phyloP scores from a whole-genome alignment of 768 basidiomycete genomes.

The Termitomyces sp. region DNA sequence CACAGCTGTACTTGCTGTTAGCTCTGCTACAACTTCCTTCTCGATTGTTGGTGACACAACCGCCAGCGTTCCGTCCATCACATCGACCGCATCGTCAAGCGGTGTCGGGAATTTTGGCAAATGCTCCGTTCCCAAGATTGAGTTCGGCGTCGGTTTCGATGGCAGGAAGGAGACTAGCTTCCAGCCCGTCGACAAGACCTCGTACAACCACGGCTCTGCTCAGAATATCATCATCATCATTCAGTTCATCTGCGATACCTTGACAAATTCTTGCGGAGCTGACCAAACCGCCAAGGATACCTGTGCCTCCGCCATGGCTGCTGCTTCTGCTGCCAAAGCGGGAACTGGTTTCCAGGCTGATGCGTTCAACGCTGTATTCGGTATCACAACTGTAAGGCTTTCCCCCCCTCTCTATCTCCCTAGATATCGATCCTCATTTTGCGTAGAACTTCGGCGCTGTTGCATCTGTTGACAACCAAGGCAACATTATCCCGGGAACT shows the following conservation, averaged over 20 bases:
- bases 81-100: slow-evolving; percentile 22
- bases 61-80: neutral
- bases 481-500: slow-evolving; percentile 28
- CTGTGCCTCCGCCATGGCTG: slow-evolving; percentile 39
- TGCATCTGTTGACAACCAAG: slow-evolving; percentile 37
- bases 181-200: slow-evolving; percentile 43
- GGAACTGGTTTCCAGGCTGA: slow-evolving; percentile 56
- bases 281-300: slow-evolving; percentile 50
- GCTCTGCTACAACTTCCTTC: slow-evolving; percentile 9
- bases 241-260: slow-evolving; percentile 52
- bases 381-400: slow-evolving; percentile 33
- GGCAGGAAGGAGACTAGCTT: slow-evolving; percentile 52
- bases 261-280: slow-evolving; percentile 51
- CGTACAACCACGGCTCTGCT: slow-evolving; percentile 60
- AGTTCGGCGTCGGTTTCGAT: slow-evolving; percentile 56
- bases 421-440: slow-evolving; percentile 2
- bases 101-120: slow-evolving; percentile 43
- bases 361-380: slow-evolving; percentile 43
- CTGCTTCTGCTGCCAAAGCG: slow-evolving; percentile 37
- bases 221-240: slow-evolving; percentile 58
- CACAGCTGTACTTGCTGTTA: slow-evolving; percentile 9
- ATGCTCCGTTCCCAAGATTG: slow-evolving; percentile 51
- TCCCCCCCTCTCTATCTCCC: too few relatives aligned
- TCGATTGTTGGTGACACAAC: neutral
- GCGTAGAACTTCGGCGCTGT: slow-evolving; percentile 37